Base-by-base conservation (phyloP, 2,329 filamentous ascomycete species). In the Aquanectria penicillioides region DNA sequence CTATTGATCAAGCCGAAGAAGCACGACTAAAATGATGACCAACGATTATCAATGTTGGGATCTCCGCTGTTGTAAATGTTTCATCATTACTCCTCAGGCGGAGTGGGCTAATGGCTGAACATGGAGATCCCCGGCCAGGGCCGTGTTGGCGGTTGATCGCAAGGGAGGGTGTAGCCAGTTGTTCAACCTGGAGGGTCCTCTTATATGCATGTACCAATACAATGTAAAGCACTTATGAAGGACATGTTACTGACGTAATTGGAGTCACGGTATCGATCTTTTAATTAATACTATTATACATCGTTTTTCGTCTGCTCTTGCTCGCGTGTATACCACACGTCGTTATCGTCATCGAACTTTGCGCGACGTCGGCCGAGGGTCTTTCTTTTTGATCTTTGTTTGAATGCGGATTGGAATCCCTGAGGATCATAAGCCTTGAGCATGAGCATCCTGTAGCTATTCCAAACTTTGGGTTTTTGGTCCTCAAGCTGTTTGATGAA, bases 1-100 rank as follows among this genome's bases (percentile, higher is more conserved):
- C 77, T 97, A 2, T 76, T 92, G 33, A 82, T 97, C 62, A 97
- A 97, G 77, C 92, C 92, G 1, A 93, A 90, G 74, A 81, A 77
- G 60, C 69, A 72, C n/a, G 67, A 66, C 36, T 71, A 65, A 63
- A 58, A 53, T 53, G 55, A 26, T 46, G 26, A 37, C 31, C 48
- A 50, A 57, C 43, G 37, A 53, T 57, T 36, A 37, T 53, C 37
- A 28, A 49, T 60, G 51, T 51, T 50, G 58, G 49, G 49, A 66
- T 64, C 62, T 56, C 62, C 52, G 38, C 55, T 52, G 37, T 59
- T 46, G 46, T 46, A n/a, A n/a, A n/a, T n/a, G n/a, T n/a, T n/a
- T n/a, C n/a, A n/a, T n/a, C n/a, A n/a, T n/a, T n/a, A n/a, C n/a
- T n/a, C n/a, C n/a, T n/a, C n/a, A n/a, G n/a, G n/a, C n/a, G n/a